Evolutionary conservation across 208 protist species (phyloP).

Genomic region (Trypanosoma congolense): DNA sequence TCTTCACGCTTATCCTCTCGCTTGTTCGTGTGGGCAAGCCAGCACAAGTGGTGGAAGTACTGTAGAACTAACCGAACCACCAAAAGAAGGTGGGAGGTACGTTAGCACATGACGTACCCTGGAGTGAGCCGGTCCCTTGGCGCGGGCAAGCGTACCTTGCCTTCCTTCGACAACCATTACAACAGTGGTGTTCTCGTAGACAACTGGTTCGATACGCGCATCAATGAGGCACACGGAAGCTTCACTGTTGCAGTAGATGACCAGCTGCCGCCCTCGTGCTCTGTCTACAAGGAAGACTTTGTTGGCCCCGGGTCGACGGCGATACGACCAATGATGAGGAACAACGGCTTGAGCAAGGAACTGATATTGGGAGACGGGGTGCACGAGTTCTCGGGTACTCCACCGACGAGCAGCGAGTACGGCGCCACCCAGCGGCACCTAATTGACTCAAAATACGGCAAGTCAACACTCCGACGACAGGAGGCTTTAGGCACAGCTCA

Average conservation of each 20-base stretch:
- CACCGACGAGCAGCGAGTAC: slow-evolving; percentile 20
- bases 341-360: slow-evolving; percentile 23
- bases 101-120: too few relatives aligned
- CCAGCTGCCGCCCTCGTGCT: not conserved
- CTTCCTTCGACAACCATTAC: slow-evolving; percentile 65
- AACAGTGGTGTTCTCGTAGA: slow-evolving; percentile 50
- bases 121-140: slow-evolving; percentile 1
- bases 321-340: slow-evolving; percentile 21
- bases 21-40: too few relatives aligned
- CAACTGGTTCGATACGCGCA: slow-evolving; percentile 64
- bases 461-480: not conserved
- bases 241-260: slow-evolving; percentile 20
- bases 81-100: not conserved
- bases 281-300: slow-evolving; percentile 17
- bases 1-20: too few relatives aligned
- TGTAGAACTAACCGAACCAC: not conserved
- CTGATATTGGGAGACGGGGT: slow-evolving; percentile 23
- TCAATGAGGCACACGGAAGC: slow-evolving; percentile 19
- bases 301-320: not conserved
- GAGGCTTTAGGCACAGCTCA: not conserved
- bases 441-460: slow-evolving; percentile 13
- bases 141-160: slow-evolving; percentile 14
- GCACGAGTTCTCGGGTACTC: not conserved
- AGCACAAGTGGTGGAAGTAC: too few relatives aligned
- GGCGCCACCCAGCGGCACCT: slow-evolving; percentile 16